Conservation (phyloP, 768 basidiomycete species). For the Phylloporus sp. region DNA sequence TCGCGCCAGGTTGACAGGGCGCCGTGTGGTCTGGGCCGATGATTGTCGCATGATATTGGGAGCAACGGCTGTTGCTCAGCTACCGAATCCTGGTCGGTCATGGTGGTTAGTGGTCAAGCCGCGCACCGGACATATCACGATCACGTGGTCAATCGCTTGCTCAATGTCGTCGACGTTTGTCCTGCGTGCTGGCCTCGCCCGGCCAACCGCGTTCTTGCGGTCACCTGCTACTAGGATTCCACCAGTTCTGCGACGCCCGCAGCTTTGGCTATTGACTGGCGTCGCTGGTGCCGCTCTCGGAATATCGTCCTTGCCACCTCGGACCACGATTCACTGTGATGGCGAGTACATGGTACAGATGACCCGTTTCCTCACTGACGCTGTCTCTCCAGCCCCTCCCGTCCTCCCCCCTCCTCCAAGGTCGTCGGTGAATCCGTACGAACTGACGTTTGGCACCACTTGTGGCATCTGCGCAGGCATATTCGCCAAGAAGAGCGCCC, state of each 20-base stretch:
- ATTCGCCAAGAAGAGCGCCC: conserved; percentile 94
- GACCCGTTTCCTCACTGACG: conserved; percentile 1
- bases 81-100: conserved; percentile 33
- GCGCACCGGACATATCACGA: conserved; percentile 8
- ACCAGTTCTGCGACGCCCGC: conserved; percentile 3
- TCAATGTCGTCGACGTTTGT: conserved; percentile 11
- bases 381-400: conserved; percentile 6
- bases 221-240: background rate
- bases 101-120: conserved; percentile 24
- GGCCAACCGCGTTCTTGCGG: conserved; percentile 1
- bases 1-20: conserved; percentile 25
- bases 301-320: conserved; percentile 32
- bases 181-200: conserved; percentile 19
- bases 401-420: conserved; percentile 44
- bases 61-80: conserved; percentile 50
- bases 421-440: conserved; percentile 74
- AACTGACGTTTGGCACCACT: conserved; percentile 85
- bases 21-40: conserved; percentile 4
- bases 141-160: conserved; percentile 10
- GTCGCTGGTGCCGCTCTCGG: conserved; percentile 44
- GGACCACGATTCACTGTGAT: conserved; percentile 46
- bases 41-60: conserved; percentile 19
- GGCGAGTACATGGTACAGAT: conserved; percentile 31
- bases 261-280: conserved; percentile 26
- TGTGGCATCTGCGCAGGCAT: conserved; percentile 87